Percentiles rank a stretch among this genome's conserved stretches.
These are phyloP conservation scores for Limnanthes douglasii DNA, from an alignment of 345 rosid species.

Conservation along the genomic window DNA sequence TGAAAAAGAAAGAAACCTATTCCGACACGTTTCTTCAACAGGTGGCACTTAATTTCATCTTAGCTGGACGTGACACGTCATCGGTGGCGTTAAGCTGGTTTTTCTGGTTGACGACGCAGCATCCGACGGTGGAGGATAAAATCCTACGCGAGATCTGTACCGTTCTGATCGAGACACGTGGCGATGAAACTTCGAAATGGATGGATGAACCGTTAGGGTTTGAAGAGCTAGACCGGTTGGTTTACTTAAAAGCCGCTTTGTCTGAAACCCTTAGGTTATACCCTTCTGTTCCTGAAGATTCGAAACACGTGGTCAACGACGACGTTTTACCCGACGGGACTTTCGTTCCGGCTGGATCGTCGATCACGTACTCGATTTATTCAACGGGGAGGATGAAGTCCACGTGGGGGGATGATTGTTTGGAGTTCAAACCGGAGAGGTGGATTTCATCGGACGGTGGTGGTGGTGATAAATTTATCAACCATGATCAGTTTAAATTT, in stretches of 20 bases:
- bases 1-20: slow-evolving; percentile 80
- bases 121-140: slow-evolving; percentile 53
- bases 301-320: slow-evolving; percentile 61
- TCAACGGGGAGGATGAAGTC: slow-evolving; percentile 82
- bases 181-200: slow-evolving; percentile 45
- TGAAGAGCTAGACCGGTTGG: slow-evolving; percentile 59
- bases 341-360: slow-evolving; percentile 78
- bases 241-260: slow-evolving; percentile 74
- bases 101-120: slow-evolving; percentile 58
- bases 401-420: slow-evolving; percentile 84
- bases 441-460: slow-evolving; percentile 58
- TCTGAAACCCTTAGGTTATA: slow-evolving; percentile 80
- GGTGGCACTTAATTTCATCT: slow-evolving; percentile 88
- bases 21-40: slow-evolving; percentile 65
- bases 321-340: slow-evolving; percentile 89
- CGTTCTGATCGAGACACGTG: slow-evolving; percentile 58
- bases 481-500: slow-evolving; percentile 60
- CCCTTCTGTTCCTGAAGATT: slow-evolving; percentile 91
- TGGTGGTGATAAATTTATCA: slow-evolving; percentile 34
- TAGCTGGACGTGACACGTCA: slow-evolving; percentile 97
- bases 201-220: slow-evolving; percentile 47
- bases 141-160: slow-evolving; percentile 50
- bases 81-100: slow-evolving; percentile 91
- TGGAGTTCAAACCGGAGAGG: slow-evolving; percentile 74
- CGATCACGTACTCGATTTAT: slow-evolving; percentile 81